These are phyloP conservation scores for Hymenoscyphus infarciens DNA, from an alignment of 2,329 filamentous ascomycete genomes.

Conservation along the genomic window DNA sequence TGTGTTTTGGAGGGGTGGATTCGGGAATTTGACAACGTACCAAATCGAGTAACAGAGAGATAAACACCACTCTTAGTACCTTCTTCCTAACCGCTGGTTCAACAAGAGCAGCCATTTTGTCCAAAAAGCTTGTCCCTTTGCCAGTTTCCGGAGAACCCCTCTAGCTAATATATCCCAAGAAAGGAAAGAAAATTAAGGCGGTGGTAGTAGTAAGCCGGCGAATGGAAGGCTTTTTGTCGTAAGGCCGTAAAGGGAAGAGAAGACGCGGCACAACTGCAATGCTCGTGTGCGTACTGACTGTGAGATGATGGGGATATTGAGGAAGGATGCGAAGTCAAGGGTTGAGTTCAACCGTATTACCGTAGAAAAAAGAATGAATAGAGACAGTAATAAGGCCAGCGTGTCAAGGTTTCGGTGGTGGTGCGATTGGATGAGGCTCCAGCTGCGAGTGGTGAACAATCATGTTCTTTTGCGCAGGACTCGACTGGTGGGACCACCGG, in stretches of 20 bases:
- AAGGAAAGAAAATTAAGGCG: background rate
- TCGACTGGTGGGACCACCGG: too few species aligned
- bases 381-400: constrained; percentile 6
- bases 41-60: constrained; percentile 84
- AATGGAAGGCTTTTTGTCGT: background rate
- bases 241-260: background rate
- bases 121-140: background rate
- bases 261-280: background rate
- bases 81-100: constrained; percentile 64
- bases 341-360: background rate
- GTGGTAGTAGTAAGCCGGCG: background rate
- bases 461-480: background rate
- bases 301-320: background rate
- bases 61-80: constrained; percentile 82
- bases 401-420: background rate
- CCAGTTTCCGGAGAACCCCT: background rate
- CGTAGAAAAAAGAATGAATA: background rate
- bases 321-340: background rate
- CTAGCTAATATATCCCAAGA: constrained; percentile 2
- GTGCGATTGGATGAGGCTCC: background rate
- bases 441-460: background rate
- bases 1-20: background rate
- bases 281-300: background rate
- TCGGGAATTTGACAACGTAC: constrained; percentile 49
- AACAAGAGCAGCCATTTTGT: constrained; percentile 37